phyloP scores from a whole-genome alignment of 306 rosid species.

The Gastrolobium villosum region DNA sequence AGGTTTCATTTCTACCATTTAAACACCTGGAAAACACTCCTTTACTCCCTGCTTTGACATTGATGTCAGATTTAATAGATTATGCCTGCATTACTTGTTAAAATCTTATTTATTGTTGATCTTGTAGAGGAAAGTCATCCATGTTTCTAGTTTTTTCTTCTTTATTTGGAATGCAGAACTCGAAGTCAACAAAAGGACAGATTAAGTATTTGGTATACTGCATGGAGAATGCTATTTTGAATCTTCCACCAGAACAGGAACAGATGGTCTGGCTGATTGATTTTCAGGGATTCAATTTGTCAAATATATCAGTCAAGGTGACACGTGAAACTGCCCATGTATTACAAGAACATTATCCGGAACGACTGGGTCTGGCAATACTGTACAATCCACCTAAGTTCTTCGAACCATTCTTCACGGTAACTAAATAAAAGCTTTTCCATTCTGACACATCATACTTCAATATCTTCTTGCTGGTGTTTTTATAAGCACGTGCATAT shows the following conservation, averaged over 20 bases:
- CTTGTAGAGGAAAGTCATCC: slow-evolving; percentile 14
- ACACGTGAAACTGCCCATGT: slow-evolving; percentile 89
- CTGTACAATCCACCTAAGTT: slow-evolving; percentile 87
- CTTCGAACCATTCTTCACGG: slow-evolving; percentile 92
- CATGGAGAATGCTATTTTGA: slow-evolving; percentile 86
- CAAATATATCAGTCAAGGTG: slow-evolving; percentile 80
- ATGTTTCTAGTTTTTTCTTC: neutral
- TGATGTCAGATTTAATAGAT: neutral
- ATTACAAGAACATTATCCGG: slow-evolving; percentile 90
- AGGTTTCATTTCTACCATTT: slow-evolving; percentile 32
- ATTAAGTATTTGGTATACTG: slow-evolving; percentile 87
- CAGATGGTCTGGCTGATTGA: slow-evolving; percentile 96
- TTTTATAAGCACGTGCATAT: slow-evolving; percentile 14
- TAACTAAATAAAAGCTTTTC: slow-evolving; percentile 42
- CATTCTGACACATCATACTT: slow-evolving; percentile 7
- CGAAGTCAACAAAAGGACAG: slow-evolving; percentile 84
- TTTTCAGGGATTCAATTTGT: slow-evolving; percentile 82
- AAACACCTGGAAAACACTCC: slow-evolving; percentile 12
- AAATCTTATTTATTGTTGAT: slow-evolving; percentile 11
- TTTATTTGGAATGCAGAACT: slow-evolving; percentile 70
- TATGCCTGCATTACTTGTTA: slow-evolving; percentile 1
- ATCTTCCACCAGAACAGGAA: slow-evolving; percentile 77
- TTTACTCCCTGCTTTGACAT: slow-evolving; percentile 3
- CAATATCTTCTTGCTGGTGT: neutral
- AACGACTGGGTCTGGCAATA: slow-evolving; percentile 87